Conservation (phyloP, 331 rosid species). For the Saraca asoca region DNA sequence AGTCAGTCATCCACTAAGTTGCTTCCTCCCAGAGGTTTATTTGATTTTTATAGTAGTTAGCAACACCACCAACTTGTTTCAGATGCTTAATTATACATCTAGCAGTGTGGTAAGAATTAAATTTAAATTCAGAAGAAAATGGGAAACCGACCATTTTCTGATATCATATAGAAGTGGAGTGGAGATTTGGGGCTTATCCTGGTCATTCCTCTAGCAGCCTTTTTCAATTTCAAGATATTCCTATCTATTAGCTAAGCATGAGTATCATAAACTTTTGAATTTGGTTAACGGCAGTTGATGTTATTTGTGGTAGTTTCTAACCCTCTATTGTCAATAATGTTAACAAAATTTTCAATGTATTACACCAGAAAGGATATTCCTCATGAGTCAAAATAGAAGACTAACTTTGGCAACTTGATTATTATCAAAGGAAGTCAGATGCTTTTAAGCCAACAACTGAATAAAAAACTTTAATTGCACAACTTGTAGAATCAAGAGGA, state of each 20-base stretch:
- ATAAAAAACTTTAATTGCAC: neutral
- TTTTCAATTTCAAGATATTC: conserved; percentile 24
- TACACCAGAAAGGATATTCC: conserved; percentile 12
- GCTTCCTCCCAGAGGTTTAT: neutral
- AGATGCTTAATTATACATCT: neutral
- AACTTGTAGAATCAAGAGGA: conserved; percentile 7
- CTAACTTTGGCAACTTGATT: conserved; percentile 4
- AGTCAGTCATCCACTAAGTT: conserved; percentile 10
- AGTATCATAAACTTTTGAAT: neutral
- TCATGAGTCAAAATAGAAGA: conserved; percentile 18
- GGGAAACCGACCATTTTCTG: conserved; percentile 8
- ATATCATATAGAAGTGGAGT: neutral
- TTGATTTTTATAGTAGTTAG: neutral
- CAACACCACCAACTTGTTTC: neutral
- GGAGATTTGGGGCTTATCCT: neutral
- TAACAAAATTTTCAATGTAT: neutral
- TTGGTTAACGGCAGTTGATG: conserved; percentile 17
- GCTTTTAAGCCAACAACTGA: conserved; percentile 9
- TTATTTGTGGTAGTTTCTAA: neutral
- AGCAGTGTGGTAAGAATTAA: neutral
- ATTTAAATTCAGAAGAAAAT: conserved; percentile 21
- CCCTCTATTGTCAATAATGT: conserved; percentile 1
- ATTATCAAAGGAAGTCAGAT: conserved; percentile 17
- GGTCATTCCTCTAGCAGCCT: conserved; percentile 1
- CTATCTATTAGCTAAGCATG: too few relatives aligned